Conservation (phyloP, 805 yeast species). For the Cyberlindnera mississippiensis region DNA sequence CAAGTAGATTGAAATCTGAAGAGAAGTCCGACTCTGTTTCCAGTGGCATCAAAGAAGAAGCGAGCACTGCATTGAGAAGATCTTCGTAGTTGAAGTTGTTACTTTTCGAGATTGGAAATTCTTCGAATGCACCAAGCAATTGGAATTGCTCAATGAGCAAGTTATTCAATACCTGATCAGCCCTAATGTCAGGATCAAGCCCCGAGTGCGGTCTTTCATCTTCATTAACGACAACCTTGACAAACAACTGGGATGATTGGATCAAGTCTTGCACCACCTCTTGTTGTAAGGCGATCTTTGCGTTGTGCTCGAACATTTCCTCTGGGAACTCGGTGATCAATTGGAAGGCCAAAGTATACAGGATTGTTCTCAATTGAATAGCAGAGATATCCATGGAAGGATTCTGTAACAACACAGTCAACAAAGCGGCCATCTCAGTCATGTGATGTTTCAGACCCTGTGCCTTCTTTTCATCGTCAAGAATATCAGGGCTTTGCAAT, state of each 20-base stretch:
- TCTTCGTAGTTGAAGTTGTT: neutral
- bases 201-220: conserved; percentile 5
- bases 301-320: conserved; percentile 17
- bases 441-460: conserved; percentile 22
- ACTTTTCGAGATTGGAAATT: conserved; percentile 5
- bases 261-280: conserved; percentile 16
- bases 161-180: conserved; percentile 17
- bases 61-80: conserved; percentile 17
- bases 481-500: conserved; percentile 48
- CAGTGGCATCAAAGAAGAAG: conserved; percentile 16
- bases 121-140: conserved; percentile 27
- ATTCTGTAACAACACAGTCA: conserved; percentile 13
- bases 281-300: conserved; percentile 10
- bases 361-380: conserved; percentile 15
- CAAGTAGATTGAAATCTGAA: conserved; percentile 63
- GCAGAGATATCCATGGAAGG: conserved; percentile 10
- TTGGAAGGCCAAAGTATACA: conserved; percentile 17
- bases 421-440: conserved; percentile 15
- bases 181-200: conserved; percentile 13
- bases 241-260: conserved; percentile 11
- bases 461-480: conserved; percentile 35
- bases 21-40: conserved; percentile 45
- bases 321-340: conserved; percentile 24
- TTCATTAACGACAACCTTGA: conserved; percentile 14
- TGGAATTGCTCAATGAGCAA: conserved; percentile 33